Evolutionary conservation across 129 eudicot genomes (phyloP).

Genomic region (Glebionis coronaria): DNA sequence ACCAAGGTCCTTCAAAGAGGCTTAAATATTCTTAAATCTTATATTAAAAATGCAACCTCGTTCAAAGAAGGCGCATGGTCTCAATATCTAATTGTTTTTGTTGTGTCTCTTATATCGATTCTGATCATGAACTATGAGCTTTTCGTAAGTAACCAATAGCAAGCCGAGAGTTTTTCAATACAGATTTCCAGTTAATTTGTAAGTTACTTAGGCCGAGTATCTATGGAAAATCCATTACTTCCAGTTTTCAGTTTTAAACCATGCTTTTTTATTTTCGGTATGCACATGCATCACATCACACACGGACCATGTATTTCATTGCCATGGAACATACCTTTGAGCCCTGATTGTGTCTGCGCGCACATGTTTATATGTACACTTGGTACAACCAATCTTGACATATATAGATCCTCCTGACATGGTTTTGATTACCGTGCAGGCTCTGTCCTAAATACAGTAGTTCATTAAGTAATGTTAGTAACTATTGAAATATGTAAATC

Average conservation of each 20-base stretch:
- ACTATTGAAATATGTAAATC: background rate
- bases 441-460: background rate
- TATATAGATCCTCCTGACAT: background rate
- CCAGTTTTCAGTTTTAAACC: background rate
- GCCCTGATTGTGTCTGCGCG: too few species aligned
- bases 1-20: slow-evolving; percentile 87
- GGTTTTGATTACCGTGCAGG: background rate
- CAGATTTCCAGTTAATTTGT: background rate
- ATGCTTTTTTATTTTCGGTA: background rate
- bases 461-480: too few species aligned
- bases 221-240: background rate
- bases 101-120: background rate
- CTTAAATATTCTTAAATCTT: slow-evolving; percentile 35
- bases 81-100: background rate
- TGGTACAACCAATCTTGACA: too few species aligned
- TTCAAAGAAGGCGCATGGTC: background rate
- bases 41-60: background rate
- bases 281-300: background rate
- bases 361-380: too few species aligned
- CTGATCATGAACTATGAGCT: background rate
- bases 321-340: too few species aligned
- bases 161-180: background rate
- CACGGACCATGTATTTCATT: too few species aligned
- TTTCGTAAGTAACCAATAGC: background rate
- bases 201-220: background rate